These are phyloP conservation scores for Yamadazyma pseudoaaseri DNA, from an alignment of 1,139 yeast species.

Conservation along the genomic window DNA sequence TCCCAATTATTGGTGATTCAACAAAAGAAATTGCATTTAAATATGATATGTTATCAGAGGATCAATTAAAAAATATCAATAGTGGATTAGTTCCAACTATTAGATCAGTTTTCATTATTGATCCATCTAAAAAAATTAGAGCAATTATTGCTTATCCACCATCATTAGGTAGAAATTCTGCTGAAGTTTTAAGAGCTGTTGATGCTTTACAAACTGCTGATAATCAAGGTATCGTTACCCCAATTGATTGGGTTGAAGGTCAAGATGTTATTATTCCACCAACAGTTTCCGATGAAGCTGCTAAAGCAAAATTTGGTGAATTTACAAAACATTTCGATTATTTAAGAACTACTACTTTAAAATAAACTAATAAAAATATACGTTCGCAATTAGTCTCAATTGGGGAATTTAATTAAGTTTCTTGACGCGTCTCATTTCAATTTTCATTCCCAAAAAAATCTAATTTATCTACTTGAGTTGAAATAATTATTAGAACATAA, in stretches of 20 bases:
- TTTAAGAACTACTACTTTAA: slow-evolving; percentile 56
- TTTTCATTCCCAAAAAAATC: not conserved
- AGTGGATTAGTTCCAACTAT: slow-evolving; percentile 66
- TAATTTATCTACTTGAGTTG: not conserved
- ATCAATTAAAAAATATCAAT: slow-evolving; percentile 62
- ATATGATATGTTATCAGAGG: slow-evolving; percentile 64
- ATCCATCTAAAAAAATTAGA: slow-evolving; percentile 73
- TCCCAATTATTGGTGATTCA: slow-evolving; percentile 83
- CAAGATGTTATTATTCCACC: slow-evolving; percentile 86
- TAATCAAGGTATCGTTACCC: slow-evolving; percentile 70
- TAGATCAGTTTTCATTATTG: slow-evolving; percentile 81
- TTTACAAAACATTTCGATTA: slow-evolving; percentile 82
- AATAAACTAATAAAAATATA: slow-evolving; percentile 2
- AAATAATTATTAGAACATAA: slow-evolving; percentile 9
- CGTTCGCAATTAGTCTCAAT: slow-evolving; percentile 7
- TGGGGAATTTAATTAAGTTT: slow-evolving; percentile 20
- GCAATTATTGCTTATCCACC: slow-evolving; percentile 79
- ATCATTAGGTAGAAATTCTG: slow-evolving; percentile 84
- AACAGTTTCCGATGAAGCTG: slow-evolving; percentile 66
- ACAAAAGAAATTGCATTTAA: slow-evolving; percentile 63
- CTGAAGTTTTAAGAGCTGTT: slow-evolving; percentile 77
- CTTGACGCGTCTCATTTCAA: slow-evolving; percentile 16
- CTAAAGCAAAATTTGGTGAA: slow-evolving; percentile 77
- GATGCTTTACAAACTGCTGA: slow-evolving; percentile 81
- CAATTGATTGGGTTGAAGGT: slow-evolving; percentile 86